A percentile compares a stretch with the other conserved stretches of the same genome.
Evolutionary conservation across 805 yeast species (phyloP).

Genomic region (Debaryomyces hansenii): DNA sequence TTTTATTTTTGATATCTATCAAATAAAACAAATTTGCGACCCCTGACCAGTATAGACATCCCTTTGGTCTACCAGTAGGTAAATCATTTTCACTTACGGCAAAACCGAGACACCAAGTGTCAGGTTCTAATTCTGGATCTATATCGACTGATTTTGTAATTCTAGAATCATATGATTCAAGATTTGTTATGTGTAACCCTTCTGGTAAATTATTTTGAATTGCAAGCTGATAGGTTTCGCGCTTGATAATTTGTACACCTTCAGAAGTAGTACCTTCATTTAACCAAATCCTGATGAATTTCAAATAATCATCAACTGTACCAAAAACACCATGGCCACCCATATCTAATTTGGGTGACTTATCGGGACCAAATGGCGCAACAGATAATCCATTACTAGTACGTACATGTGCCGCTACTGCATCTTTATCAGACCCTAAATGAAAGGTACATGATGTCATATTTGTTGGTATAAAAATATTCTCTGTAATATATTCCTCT

Average conservation of each 20-base stretch:
- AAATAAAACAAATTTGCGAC: slow-evolving; percentile 39
- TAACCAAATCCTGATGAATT: slow-evolving; percentile 37
- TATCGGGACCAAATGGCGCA: slow-evolving; percentile 8
- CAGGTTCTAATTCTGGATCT: slow-evolving; percentile 9
- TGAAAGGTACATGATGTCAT: slow-evolving; percentile 22
- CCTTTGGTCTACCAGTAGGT: slow-evolving; percentile 36
- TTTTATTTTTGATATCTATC: slow-evolving; percentile 38
- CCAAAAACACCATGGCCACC: slow-evolving; percentile 48
- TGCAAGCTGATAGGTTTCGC: slow-evolving; percentile 30
- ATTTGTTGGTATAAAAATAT: slow-evolving; percentile 29
- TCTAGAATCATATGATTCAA: slow-evolving; percentile 9
- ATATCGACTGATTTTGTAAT: neutral
- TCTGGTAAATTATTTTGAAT: slow-evolving; percentile 31
- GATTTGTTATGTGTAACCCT: slow-evolving; percentile 15
- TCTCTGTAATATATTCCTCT: slow-evolving; percentile 24
- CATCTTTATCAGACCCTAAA: slow-evolving; percentile 10
- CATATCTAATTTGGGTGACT: slow-evolving; percentile 22
- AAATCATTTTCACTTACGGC: slow-evolving; percentile 20
- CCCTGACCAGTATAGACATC: slow-evolving; percentile 43
- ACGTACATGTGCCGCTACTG: slow-evolving; percentile 16
- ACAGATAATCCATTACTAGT: neutral
- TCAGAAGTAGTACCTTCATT: slow-evolving; percentile 41
- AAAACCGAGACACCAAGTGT: slow-evolving; percentile 30
- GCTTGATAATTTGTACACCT: slow-evolving; percentile 29
- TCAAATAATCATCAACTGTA: slow-evolving; percentile 39